Conservation (phyloP, 306 rosid genomes). For the Carpinus fangiana region DNA sequence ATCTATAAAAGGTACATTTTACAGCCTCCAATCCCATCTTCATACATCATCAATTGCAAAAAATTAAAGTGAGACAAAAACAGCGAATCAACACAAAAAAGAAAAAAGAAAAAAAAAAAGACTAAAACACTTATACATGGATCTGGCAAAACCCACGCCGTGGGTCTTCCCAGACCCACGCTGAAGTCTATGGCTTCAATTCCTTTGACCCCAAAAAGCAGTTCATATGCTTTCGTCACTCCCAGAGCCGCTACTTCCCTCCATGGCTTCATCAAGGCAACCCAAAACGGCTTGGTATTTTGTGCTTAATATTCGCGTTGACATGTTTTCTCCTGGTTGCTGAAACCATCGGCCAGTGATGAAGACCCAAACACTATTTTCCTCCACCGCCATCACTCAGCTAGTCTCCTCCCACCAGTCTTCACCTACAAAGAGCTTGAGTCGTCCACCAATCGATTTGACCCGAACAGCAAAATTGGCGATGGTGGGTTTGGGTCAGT, state of each 20-base stretch:
- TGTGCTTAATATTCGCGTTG: slow-evolving; percentile 39
- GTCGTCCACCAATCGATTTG: slow-evolving; percentile 68
- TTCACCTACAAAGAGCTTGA: slow-evolving; percentile 79
- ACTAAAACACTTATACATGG: too few species aligned
- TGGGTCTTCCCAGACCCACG: too few species aligned
- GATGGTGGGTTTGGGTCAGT: slow-evolving; percentile 97
- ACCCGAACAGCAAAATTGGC: slow-evolving; percentile 81
- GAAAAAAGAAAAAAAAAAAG: too few species aligned
- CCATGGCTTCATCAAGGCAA: slow-evolving; percentile 47
- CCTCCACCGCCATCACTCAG: slow-evolving; percentile 72
- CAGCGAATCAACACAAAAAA: too few species aligned
- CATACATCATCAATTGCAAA: too few species aligned
- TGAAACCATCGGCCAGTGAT: slow-evolving; percentile 29
- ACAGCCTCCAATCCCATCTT: too few species aligned
- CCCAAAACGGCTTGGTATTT: slow-evolving; percentile 37
- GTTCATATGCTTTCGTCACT: slow-evolving; percentile 51
- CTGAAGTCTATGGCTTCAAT: slow-evolving; percentile 78
- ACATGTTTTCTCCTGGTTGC: slow-evolving; percentile 39
- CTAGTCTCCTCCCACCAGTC: slow-evolving; percentile 75
- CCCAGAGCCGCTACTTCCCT: slow-evolving; percentile 39
- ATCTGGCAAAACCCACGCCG: too few species aligned
- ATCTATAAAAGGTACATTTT: too few species aligned
- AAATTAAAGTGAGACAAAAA: too few species aligned
- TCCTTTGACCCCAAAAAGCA: slow-evolving; percentile 48
- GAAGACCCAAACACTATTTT: slow-evolving; percentile 74